phyloP scores from a whole-genome alignment of 2,329 filamentous ascomycete genomes.

The Septoria petroselini region DNA sequence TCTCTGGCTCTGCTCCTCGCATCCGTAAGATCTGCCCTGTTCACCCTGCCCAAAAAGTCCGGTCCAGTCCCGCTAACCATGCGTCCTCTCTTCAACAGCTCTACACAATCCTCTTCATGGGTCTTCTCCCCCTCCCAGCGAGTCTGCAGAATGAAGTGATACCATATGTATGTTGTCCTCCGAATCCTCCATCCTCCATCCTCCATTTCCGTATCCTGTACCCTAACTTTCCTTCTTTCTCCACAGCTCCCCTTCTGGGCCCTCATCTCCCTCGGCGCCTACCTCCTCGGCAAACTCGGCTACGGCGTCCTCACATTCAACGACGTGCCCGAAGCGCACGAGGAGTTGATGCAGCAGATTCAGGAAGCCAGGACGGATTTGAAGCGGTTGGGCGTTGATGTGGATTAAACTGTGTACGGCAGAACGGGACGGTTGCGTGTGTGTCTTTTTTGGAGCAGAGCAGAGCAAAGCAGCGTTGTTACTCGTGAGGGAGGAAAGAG shows the following conservation, averaged over 20 bases:
- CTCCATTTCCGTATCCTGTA: neutral
- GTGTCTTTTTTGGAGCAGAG: too few relatives aligned
- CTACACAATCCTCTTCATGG: slow-evolving; percentile 81
- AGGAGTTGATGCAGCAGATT: slow-evolving; percentile 84
- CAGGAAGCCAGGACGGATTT: slow-evolving; percentile 71
- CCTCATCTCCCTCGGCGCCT: slow-evolving; percentile 84
- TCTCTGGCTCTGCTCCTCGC: slow-evolving; percentile 82
- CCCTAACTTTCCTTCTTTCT: neutral
- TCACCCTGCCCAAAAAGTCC: too few relatives aligned
- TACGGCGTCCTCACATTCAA: slow-evolving; percentile 94
- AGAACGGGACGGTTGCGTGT: too few relatives aligned
- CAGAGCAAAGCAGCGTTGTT: too few relatives aligned
- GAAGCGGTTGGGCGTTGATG: slow-evolving; percentile 69
- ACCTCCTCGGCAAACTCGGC: slow-evolving; percentile 87
- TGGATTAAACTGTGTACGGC: too few relatives aligned
- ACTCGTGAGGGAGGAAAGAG: too few relatives aligned
- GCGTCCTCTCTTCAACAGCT: slow-evolving; percentile 59
- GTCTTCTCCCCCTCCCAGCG: slow-evolving; percentile 74
- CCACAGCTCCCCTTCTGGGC: slow-evolving; percentile 88
- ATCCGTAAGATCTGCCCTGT: slow-evolving; percentile 60
- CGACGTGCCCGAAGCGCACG: slow-evolving; percentile 86
- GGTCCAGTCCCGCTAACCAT: too few relatives aligned
- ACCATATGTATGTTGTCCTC: slow-evolving; percentile 67
- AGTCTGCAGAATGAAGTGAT: slow-evolving; percentile 80
- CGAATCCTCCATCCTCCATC: neutral